Conservation (phyloP, 805 yeast genomes). For the Starmerella etchellsii region DNA sequence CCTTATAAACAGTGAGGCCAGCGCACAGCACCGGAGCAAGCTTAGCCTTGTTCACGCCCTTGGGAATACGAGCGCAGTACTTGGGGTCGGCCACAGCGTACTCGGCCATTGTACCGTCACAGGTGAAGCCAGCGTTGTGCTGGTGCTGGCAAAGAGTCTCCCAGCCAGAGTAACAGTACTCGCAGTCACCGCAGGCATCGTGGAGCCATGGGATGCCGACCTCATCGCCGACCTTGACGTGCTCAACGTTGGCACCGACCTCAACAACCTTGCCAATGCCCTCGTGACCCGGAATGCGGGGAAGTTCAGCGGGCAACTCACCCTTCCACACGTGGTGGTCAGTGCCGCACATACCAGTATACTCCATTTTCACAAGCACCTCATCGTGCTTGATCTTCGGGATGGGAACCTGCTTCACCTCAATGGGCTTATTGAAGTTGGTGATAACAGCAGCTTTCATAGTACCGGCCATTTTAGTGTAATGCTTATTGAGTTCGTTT, state of each 20-base stretch:
- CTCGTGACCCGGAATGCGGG: slow-evolving; percentile 80
- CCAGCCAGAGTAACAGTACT: slow-evolving; percentile 50
- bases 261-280: slow-evolving; percentile 82
- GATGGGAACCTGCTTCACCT: slow-evolving; percentile 63
- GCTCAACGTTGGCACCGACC: slow-evolving; percentile 52
- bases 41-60: slow-evolving; percentile 59
- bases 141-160: slow-evolving; percentile 65
- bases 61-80: slow-evolving; percentile 71
- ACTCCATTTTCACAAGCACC: slow-evolving; percentile 66
- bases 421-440: slow-evolving; percentile 48
- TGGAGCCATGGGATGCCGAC: slow-evolving; percentile 82
- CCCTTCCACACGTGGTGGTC: slow-evolving; percentile 92
- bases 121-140: slow-evolving; percentile 72
- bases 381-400: slow-evolving; percentile 69
- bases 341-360: slow-evolving; percentile 89
- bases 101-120: slow-evolving; percentile 85
- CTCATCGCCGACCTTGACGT: slow-evolving; percentile 64
- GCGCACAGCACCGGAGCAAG: slow-evolving; percentile 81
- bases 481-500: not conserved
- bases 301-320: slow-evolving; percentile 79
- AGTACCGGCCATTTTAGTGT: slow-evolving; percentile 12
- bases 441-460: slow-evolving; percentile 56
- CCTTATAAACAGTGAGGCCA: slow-evolving; percentile 85
- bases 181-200: slow-evolving; percentile 65
- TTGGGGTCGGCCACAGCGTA: slow-evolving; percentile 80